Evolutionary conservation across 805 yeast species (phyloP).

Genomic region (Candida jianshihensis): DNA sequence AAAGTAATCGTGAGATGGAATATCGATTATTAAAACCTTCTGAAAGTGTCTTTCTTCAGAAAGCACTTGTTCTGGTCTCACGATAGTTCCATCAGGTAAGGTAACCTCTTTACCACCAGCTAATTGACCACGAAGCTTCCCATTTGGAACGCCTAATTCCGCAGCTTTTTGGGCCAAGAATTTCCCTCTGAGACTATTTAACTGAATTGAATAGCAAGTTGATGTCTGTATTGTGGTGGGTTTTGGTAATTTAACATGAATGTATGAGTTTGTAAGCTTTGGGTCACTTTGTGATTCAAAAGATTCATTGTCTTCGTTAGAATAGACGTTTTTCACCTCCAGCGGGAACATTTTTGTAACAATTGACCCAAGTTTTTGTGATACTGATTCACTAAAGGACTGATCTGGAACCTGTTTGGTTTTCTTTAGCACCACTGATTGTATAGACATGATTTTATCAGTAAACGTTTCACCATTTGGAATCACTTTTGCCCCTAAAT

Average conservation of each 20-base stretch:
- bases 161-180: slow-evolving; percentile 63
- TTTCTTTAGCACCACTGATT: slow-evolving; percentile 8
- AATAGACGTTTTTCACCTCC: slow-evolving; percentile 32
- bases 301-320: slow-evolving; percentile 23
- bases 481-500: slow-evolving; percentile 30
- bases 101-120: slow-evolving; percentile 54
- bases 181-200: slow-evolving; percentile 67
- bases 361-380: slow-evolving; percentile 20
- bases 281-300: slow-evolving; percentile 27
- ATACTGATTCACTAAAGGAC: slow-evolving; percentile 3
- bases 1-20: slow-evolving; percentile 51
- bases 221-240: slow-evolving; percentile 26
- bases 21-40: slow-evolving; percentile 62
- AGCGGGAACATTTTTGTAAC: slow-evolving; percentile 52
- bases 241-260: slow-evolving; percentile 31
- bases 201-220: slow-evolving; percentile 61
- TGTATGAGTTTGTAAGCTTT: slow-evolving; percentile 24
- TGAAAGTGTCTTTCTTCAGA: slow-evolving; percentile 52
- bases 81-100: slow-evolving; percentile 48
- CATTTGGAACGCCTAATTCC: slow-evolving; percentile 62
- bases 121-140: slow-evolving; percentile 49
- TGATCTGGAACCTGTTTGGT: neutral
- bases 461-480: slow-evolving; percentile 17
- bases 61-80: slow-evolving; percentile 67
- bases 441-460: slow-evolving; percentile 28